Conservation (phyloP, 2,329 filamentous ascomycete genomes). For the Ophiocordyceps camponoti-rufipedis region DNA sequence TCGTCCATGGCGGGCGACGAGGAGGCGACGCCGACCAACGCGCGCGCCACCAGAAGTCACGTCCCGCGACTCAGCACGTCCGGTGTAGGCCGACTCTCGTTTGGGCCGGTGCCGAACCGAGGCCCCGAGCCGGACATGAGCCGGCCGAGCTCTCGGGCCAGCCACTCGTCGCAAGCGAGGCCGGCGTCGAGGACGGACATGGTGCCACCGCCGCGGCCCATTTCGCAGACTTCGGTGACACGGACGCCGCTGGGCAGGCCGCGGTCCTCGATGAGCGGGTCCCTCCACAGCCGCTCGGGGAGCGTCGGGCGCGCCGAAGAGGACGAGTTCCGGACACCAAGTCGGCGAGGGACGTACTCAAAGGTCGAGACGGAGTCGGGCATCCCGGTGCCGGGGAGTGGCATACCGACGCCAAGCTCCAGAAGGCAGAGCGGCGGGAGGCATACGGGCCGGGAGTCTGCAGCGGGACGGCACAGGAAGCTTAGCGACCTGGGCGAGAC, state of each 20-base stretch:
- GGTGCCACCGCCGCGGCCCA: conserved; percentile 36
- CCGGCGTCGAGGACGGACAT: conserved; percentile 35
- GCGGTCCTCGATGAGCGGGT: conserved; percentile 52
- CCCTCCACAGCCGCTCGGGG: conserved; percentile 36
- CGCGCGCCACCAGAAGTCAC: conserved; percentile 23
- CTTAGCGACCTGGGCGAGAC: conserved; percentile 35
- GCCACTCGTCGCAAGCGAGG: conserved; percentile 34
- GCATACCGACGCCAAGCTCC: conserved; percentile 25
- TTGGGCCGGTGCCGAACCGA: conserved; percentile 41
- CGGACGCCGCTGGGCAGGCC: conserved; percentile 52
- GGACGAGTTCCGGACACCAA: conserved; percentile 31
- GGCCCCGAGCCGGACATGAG: conserved; percentile 25
- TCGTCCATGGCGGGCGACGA: conserved; percentile 34
- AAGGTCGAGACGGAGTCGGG: conserved; percentile 24
- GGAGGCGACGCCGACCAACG: conserved; percentile 24
- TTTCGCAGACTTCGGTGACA: conserved; percentile 45
- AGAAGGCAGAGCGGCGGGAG: conserved; percentile 26
- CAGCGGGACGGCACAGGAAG: conserved; percentile 14
- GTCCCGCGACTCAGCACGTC: conserved; percentile 41
- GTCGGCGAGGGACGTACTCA: conserved; percentile 34
- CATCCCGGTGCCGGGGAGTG: conserved; percentile 23
- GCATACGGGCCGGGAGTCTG: conserved; percentile 21
- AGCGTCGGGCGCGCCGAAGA: conserved; percentile 37
- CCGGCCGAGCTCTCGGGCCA: conserved; percentile 58
- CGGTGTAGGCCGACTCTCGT: conserved; percentile 43